Percentiles rank a stretch among this genome's conserved stretches.
Conservation (phyloP, 495 filamentous ascomycete genomes). For the Tuber microsphaerosporum region DNA sequence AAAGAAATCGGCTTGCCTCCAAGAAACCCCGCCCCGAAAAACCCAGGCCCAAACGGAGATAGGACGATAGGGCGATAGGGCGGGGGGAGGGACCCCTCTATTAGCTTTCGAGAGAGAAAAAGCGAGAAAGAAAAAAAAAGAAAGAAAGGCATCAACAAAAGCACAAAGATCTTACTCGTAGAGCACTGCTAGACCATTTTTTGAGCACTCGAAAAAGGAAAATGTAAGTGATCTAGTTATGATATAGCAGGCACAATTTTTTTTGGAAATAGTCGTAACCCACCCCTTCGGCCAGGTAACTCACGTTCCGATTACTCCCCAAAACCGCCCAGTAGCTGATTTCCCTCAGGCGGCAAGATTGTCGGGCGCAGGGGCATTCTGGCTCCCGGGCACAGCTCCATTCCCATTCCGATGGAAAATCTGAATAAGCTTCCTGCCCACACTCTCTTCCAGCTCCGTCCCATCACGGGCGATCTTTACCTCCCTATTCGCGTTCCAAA, state of each 20-base stretch:
- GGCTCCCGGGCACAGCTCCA: neutral
- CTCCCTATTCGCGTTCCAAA: constrained; percentile 92
- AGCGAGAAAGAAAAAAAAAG: too few relatives aligned
- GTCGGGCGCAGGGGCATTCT: neutral
- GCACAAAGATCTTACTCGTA: neutral
- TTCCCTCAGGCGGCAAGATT: neutral
- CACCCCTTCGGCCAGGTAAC: too few relatives aligned
- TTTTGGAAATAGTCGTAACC: too few relatives aligned
- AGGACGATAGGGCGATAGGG: neutral
- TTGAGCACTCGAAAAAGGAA: too few relatives aligned
- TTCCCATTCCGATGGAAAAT: constrained; percentile 56
- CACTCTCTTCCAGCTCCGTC: constrained; percentile 79
- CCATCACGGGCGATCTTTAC: constrained; percentile 96
- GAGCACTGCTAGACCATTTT: neutral
- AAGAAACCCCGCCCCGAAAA: neutral
- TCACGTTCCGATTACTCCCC: too few relatives aligned
- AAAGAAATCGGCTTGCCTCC: neutral
- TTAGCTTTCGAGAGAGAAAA: neutral
- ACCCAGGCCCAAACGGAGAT: neutral
- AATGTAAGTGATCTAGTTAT: too few relatives aligned
- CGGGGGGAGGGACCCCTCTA: neutral
- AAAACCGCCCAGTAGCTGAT: too few relatives aligned
- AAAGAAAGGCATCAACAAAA: neutral
- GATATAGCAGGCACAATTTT: too few relatives aligned
- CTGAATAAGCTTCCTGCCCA: constrained; percentile 68